Base-by-base conservation (phyloP, 306 rosid genomes). In the Castanospermum australe region DNA sequence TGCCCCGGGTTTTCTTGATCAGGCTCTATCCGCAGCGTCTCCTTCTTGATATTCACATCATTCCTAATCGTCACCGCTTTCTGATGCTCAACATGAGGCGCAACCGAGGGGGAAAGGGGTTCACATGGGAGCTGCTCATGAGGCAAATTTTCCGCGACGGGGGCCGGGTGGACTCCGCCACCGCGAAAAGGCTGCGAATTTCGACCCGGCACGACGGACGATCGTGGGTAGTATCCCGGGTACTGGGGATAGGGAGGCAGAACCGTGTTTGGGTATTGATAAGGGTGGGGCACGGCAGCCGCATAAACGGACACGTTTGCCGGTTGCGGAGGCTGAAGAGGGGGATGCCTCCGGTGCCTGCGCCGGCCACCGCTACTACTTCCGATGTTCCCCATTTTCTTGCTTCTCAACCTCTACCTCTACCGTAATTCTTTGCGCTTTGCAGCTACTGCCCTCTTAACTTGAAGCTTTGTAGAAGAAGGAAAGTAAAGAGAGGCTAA, bases 21-120 rank as follows among this genome's bases (percentile, higher is more conserved):
- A 14, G 83, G 87, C 59, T 88, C 91, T 28, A 88, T 32, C 42
- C 84, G 44, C 52, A 88, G 63, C 18, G 81, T 79, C 51, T 80
- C 84, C 81, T 82, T 83, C 82, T 80, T 83, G 13, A 85, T 84
- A 12, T 85, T 85, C 38, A 88, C 89, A 71, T 78, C 87, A 6
- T 77, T 88, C 76, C 84, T 75, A 3, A 88, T 80, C 5, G 89
- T 82, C 1, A 82, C 82, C 0, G 87, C 81, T 80, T 85, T 80
- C 75, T 82, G 82, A 35, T 82, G 84, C 21, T 84, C 88, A 8
- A 79, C 79, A 36, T 3, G 65, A 4, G 86, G 59, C 6, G 68
- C 60, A 13, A 25, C 56, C 7, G 75, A 60, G 22, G 63, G 41
- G 4, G 79, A 56, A 15, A 69, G 35, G 6, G 71, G 79, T 3